These are phyloP conservation scores for Houttuynia cordata DNA, from an alignment of 164 flowering plant genomes.

Conservation along the genomic window DNA sequence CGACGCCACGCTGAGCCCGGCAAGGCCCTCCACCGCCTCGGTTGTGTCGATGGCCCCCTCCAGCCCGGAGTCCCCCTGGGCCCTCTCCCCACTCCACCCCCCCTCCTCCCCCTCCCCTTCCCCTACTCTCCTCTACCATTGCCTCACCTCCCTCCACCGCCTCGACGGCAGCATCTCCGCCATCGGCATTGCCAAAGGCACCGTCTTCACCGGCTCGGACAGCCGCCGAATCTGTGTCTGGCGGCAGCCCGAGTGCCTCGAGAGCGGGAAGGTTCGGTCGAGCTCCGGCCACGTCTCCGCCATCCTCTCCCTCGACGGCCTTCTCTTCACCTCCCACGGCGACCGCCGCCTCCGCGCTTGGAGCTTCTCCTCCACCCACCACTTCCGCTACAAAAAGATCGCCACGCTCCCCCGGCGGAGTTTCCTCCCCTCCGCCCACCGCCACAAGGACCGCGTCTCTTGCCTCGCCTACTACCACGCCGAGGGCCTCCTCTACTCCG, in stretches of 20 bases:
- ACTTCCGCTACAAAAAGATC: slow-evolving; percentile 9
- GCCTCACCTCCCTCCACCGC: slow-evolving; percentile 29
- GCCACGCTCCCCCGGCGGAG: slow-evolving; percentile 10
- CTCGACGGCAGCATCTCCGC: slow-evolving; percentile 31
- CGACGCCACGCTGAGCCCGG: slow-evolving; percentile 3
- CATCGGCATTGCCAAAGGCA: slow-evolving; percentile 21
- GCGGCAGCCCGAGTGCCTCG: slow-evolving; percentile 29
- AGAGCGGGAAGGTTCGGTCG: slow-evolving; percentile 23
- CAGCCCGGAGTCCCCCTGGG: slow-evolving; percentile 22
- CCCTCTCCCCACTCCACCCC: slow-evolving; percentile 15
- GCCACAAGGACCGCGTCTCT: slow-evolving; percentile 29
- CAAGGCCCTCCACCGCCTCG: slow-evolving; percentile 5
- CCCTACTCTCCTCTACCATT: slow-evolving; percentile 21
- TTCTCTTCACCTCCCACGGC: slow-evolving; percentile 23
- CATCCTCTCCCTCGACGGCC: slow-evolving; percentile 21
- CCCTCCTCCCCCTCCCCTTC: slow-evolving; percentile 12
- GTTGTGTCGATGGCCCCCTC: slow-evolving; percentile 3
- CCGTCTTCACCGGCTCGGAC: slow-evolving; percentile 31
- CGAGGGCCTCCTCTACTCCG: slow-evolving; percentile 26
- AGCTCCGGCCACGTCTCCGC: slow-evolving; percentile 20
- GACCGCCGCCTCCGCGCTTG: slow-evolving; percentile 28
- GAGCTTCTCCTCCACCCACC: slow-evolving; percentile 13
- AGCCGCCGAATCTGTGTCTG: slow-evolving; percentile 28
- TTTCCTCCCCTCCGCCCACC: slow-evolving; percentile 5
- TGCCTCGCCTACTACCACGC: slow-evolving; percentile 33